Conservation (phyloP, 2,329 filamentous ascomycete genomes). For the Arthrinium puccinioides region DNA sequence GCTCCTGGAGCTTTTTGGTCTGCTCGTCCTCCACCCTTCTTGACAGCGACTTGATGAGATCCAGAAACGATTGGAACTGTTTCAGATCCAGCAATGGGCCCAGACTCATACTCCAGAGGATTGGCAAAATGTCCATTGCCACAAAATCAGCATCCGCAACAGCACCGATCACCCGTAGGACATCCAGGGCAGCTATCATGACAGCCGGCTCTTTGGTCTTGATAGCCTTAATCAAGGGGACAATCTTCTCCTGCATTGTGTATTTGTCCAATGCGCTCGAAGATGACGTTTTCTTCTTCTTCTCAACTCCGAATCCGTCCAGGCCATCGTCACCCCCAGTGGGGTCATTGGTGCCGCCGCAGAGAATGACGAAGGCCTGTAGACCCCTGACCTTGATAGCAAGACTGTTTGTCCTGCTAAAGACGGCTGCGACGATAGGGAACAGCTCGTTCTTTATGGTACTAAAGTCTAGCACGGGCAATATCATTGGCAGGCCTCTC, state of each 20-base stretch:
- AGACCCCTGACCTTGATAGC: conserved; percentile 90
- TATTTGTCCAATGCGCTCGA: conserved; percentile 90
- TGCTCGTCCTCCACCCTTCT: conserved; percentile 82
- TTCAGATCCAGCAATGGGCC: conserved; percentile 81
- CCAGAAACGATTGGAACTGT: conserved; percentile 88
- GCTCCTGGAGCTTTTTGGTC: conserved; percentile 77
- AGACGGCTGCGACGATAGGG: conserved; percentile 82
- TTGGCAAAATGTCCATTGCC: conserved; percentile 81
- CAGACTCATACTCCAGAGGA: conserved; percentile 86
- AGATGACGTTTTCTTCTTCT: conserved; percentile 55
- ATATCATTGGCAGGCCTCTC: conserved; percentile 67
- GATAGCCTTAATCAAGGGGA: conserved; percentile 83
- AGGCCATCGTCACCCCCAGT: conserved; percentile 60
- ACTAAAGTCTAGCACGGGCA: conserved; percentile 87
- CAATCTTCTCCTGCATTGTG: conserved; percentile 95
- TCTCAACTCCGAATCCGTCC: conserved; percentile 55
- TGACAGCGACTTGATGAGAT: conserved; percentile 75
- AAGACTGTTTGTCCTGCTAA: conserved; percentile 86
- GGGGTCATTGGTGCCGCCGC: conserved; percentile 60
- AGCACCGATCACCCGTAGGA: conserved; percentile 75
- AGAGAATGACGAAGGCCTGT: conserved; percentile 84
- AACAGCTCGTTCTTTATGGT: conserved; percentile 97
- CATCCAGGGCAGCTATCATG: conserved; percentile 86
- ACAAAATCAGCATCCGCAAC: conserved; percentile 85
- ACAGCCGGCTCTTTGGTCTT: conserved; percentile 98